Percentiles rank a stretch among this genome's conserved stretches.
Evolutionary conservation across 2,329 filamentous ascomycete genomes (phyloP).

Genomic region (Fusarium concolor): DNA sequence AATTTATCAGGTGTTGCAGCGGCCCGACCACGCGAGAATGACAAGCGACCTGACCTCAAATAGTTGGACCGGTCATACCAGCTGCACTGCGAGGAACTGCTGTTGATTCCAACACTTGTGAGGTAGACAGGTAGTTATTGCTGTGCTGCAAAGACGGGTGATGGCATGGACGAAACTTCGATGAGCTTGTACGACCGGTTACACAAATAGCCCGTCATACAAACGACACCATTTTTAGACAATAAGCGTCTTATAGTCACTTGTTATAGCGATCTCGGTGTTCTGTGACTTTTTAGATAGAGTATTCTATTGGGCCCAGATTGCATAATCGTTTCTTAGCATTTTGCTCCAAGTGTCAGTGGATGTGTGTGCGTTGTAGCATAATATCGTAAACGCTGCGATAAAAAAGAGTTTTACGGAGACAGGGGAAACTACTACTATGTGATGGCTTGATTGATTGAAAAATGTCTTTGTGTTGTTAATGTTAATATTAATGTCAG

Average conservation of each 20-base stretch:
- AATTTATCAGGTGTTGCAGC: neutral
- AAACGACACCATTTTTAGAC: conserved; percentile 8
- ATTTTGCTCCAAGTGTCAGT: neutral
- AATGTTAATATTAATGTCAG: neutral
- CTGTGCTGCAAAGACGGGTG: conserved; percentile 33
- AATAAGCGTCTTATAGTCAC: neutral
- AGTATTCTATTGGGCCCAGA: neutral
- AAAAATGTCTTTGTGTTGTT: neutral
- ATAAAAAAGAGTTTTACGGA: neutral
- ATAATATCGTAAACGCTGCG: neutral
- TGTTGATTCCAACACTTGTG: neutral
- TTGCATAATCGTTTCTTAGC: neutral
- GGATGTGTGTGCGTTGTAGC: neutral
- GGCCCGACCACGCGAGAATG: conserved; percentile 5
- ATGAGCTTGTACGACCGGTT: conserved; percentile 31
- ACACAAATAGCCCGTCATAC: conserved; percentile 8
- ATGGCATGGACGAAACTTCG: conserved; percentile 38
- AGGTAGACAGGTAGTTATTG: neutral
- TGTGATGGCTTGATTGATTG: neutral
- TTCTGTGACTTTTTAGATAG: neutral
- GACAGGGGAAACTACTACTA: neutral
- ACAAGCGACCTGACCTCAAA: neutral
- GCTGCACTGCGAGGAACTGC: neutral
- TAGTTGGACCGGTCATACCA: neutral
- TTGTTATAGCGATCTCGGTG: neutral